Evolutionary conservation across 2,329 filamentous ascomycete genomes (phyloP).

Genomic region (Pseudogymnoascus sp.): DNA sequence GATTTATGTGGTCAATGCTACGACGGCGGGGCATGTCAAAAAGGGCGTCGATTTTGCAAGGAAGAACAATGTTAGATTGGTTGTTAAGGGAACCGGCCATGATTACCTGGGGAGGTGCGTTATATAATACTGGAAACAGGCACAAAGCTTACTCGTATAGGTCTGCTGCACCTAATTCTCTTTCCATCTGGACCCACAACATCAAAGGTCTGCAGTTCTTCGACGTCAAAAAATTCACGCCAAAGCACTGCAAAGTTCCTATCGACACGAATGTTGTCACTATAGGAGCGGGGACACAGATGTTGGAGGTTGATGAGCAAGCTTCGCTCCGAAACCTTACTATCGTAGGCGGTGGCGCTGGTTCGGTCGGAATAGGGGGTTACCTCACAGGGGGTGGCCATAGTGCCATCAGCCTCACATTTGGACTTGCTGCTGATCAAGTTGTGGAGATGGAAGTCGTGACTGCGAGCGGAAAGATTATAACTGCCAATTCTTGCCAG

Average conservation of each 20-base stretch:
- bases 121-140: slow-evolving; percentile 7
- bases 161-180: slow-evolving; percentile 35
- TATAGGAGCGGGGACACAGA: slow-evolving; percentile 44
- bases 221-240: slow-evolving; percentile 31
- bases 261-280: slow-evolving; percentile 44
- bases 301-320: slow-evolving; percentile 39
- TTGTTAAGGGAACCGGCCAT: slow-evolving; percentile 39
- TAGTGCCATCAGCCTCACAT: slow-evolving; percentile 41
- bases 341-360: slow-evolving; percentile 47
- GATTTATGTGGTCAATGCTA: slow-evolving; percentile 31
- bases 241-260: slow-evolving; percentile 32
- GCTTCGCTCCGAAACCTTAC: slow-evolving; percentile 38
- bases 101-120: slow-evolving; percentile 27
- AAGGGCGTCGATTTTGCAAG: slow-evolving; percentile 30
- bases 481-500: slow-evolving; percentile 44
- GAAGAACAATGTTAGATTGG: slow-evolving; percentile 28
- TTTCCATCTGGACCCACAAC: slow-evolving; percentile 47
- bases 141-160: slow-evolving; percentile 28
- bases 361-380: slow-evolving; percentile 51
- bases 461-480: slow-evolving; percentile 40
- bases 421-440: slow-evolving; percentile 55
- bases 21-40: slow-evolving; percentile 19
- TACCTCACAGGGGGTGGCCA: slow-evolving; percentile 57
- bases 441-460: slow-evolving; percentile 52
- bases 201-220: slow-evolving; percentile 34